Evolutionary conservation across 208 protist species (phyloP).

Genomic region (Wallacemonas sp.): DNA sequence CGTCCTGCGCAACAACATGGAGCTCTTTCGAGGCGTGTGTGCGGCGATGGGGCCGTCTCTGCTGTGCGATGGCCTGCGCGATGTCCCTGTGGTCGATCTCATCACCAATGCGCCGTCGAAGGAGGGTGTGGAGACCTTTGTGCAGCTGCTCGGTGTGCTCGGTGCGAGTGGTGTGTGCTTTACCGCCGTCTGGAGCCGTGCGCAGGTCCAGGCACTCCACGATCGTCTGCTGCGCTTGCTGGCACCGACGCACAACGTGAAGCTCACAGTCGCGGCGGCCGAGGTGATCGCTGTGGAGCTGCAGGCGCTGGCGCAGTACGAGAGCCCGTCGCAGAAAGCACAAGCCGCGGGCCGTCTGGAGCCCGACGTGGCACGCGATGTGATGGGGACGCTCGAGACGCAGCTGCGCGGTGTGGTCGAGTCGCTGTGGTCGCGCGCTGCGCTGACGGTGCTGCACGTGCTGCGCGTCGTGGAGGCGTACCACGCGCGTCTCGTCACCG

Average conservation of each 20-base stretch:
- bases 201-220: conserved; percentile 26
- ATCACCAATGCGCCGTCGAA: background rate
- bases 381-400: background rate
- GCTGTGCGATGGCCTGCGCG: background rate
- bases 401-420: conserved; percentile 10
- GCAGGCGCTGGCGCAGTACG: conserved; percentile 16
- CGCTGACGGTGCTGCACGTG: conserved; percentile 9
- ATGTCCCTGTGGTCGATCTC: background rate
- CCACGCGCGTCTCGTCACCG: conserved; percentile 12
- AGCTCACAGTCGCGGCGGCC: conserved; percentile 35
- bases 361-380: too few species aligned
- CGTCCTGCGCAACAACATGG: conserved; percentile 61
- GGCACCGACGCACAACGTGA: background rate
- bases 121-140: conserved; percentile 19
- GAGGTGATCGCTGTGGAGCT: conserved; percentile 68
- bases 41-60: conserved; percentile 32
- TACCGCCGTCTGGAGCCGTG: conserved; percentile 22
- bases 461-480: conserved; percentile 23
- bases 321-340: too few species aligned
- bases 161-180: conserved; percentile 33
- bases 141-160: conserved; percentile 67
- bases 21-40: conserved; percentile 63
- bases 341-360: too few species aligned
- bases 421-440: background rate
- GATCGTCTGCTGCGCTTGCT: conserved; percentile 16